Base-by-base conservation (phyloP, 805 yeast species). In the Huiozyma naganishii region DNA sequence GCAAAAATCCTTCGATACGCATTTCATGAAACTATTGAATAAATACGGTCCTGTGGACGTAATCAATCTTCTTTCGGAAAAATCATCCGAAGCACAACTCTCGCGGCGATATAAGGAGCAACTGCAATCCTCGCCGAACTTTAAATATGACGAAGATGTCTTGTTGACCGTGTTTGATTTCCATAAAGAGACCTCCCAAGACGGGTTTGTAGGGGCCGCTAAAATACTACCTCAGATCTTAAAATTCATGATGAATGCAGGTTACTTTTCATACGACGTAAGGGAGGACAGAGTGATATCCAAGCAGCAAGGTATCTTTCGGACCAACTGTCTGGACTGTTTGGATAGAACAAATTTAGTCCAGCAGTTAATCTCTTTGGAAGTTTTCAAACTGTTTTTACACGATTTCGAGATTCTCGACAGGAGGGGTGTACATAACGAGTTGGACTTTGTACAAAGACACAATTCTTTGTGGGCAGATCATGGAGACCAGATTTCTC, bases 381-480 rank as follows among this genome's bases (percentile, higher is more conserved):
- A 76, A 42, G 82, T 85, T 2, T 64, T 92, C 36, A 76, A 81
- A 43, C 62, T 70, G 6, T 74, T 77, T 49, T 48, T 76, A 17
- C 57, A 62, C 30, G 73, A 69, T 48, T 67, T 67, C 38, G 61
- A 65, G 29, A 51, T 69, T 41, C 50, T 63, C 10, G 45, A 47
- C 6, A 36, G 48, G 1, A 50, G 45, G 7, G 38, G 49, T 3
- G 44, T 48, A n/a, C 42, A 45, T n/a, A 63, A 63, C 34, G 70
- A 67, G 5, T 66, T 73, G 13, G 90, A 80, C n/a, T 66, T 84
- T 23, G 72, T 79, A 59, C 65, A 70, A 13, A 80, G 80, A 43
- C 95, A 88, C 49, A 85, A 89, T 52, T 74, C 82, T 7, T 66
- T 92, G 13, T 92, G 98, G 98, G 99, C 99, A 0, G 95, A 92